Evolutionary conservation across 2,329 filamentous ascomycete species (phyloP).

Genomic region (Westerdykella aurantiaca): DNA sequence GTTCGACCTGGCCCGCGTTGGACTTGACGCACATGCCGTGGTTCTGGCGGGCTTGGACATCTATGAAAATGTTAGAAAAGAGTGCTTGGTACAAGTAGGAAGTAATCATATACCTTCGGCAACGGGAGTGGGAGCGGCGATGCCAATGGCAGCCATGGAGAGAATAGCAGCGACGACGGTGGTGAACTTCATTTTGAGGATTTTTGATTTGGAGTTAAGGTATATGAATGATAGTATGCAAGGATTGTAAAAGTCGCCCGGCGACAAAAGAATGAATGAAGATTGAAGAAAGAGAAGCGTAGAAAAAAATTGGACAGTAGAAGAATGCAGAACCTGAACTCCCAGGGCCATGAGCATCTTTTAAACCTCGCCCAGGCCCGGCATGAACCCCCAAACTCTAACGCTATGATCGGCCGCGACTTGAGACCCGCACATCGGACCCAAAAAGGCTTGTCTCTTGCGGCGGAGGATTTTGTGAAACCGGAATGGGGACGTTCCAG

Average conservation of each 20-base stretch:
- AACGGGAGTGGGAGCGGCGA: constrained; percentile 21
- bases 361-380: constrained; percentile 19
- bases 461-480: constrained; percentile 25
- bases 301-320: constrained; percentile 10
- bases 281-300: constrained; percentile 7
- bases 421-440: constrained; percentile 3
- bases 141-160: constrained; percentile 31
- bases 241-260: constrained; percentile 26
- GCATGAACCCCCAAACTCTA: constrained; percentile 4
- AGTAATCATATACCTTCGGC: constrained; percentile 17
- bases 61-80: constrained; percentile 12
- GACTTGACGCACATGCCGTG: constrained; percentile 34
- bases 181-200: constrained; percentile 32
- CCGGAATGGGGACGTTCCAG: constrained; percentile 25
- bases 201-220: constrained; percentile 3
- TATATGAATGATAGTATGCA: constrained; percentile 7
- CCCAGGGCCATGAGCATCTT: constrained; percentile 11
- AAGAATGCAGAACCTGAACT: constrained; percentile 12
- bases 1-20: constrained; percentile 11
- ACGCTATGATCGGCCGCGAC: not conserved
- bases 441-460: constrained; percentile 7
- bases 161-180: constrained; percentile 27
- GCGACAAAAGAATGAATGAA: constrained; percentile 28
- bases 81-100: not conserved
- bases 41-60: constrained; percentile 26